Evolutionary conservation across 495 filamentous ascomycete species (phyloP).

Genomic region (Aspergillus kassunensis): DNA sequence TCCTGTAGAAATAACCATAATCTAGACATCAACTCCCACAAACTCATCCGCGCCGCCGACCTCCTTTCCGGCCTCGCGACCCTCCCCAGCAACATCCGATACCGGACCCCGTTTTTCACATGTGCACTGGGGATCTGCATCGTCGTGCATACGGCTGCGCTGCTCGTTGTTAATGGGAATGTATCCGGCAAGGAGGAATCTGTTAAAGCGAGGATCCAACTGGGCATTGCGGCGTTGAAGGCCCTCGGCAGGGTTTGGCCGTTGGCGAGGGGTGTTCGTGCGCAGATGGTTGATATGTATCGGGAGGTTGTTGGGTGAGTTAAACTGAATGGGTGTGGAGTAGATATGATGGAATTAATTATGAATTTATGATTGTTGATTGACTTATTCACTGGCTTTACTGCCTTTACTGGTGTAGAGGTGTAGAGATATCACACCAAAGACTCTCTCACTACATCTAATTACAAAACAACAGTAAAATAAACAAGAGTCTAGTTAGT

Average conservation of each 20-base stretch:
- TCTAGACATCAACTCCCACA: conserved; percentile 57
- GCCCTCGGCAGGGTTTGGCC: conserved; percentile 65
- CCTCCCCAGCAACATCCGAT: conserved; percentile 59
- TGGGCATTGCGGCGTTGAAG: conserved; percentile 70
- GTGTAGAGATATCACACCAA: too few species aligned
- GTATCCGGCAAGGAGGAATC: conserved; percentile 58
- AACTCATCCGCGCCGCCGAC: conserved; percentile 65
- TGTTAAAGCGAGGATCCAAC: conserved; percentile 60
- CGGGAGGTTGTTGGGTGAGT: conserved; percentile 18
- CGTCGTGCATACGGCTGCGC: conserved; percentile 42
- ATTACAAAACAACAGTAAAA: too few species aligned
- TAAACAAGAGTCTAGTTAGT: too few species aligned
- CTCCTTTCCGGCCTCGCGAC: conserved; percentile 68
- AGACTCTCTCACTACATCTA: too few species aligned
- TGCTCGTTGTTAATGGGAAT: conserved; percentile 35
- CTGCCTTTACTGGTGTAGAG: too few species aligned
- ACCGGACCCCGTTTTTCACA: conserved; percentile 74
- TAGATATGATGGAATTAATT: too few species aligned
- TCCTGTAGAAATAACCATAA: too few species aligned
- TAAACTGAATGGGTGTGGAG: too few species aligned
- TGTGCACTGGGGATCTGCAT: conserved; percentile 56
- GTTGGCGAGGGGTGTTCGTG: conserved; percentile 56
- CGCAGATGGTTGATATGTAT: conserved; percentile 49
- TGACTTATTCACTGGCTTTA: too few species aligned
- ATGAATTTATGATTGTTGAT: too few species aligned